phyloP scores from a whole-genome alignment of 805 yeast genomes.

The Jamesozyma gamospora region DNA sequence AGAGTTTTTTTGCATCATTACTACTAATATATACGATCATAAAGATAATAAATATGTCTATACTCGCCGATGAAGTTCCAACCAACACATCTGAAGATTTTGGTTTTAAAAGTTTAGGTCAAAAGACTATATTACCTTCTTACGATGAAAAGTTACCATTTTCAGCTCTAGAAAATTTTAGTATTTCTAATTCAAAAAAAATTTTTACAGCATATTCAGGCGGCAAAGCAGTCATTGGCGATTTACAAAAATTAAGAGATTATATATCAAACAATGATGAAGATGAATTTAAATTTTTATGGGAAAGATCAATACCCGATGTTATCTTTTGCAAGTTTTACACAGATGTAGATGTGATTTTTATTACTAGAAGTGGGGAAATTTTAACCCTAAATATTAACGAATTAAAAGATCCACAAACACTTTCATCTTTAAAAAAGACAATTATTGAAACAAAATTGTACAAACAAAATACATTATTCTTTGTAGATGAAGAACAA shows the following conservation, averaged over 20 bases:
- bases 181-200: conserved; percentile 27
- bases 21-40: too few relatives aligned
- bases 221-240: conserved; percentile 29
- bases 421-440: conserved; percentile 2
- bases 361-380: conserved; percentile 16
- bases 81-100: conserved; percentile 32
- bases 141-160: conserved; percentile 30
- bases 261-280: conserved; percentile 12
- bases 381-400: conserved; percentile 12
- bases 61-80: conserved; percentile 15
- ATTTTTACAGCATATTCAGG: conserved; percentile 34
- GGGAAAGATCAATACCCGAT: conserved; percentile 14
- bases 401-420: conserved; percentile 1
- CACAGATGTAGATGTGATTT: conserved; percentile 24
- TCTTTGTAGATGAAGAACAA: conserved; percentile 4
- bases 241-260: conserved; percentile 27
- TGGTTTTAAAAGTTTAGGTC: conserved; percentile 35
- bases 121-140: conserved; percentile 28
- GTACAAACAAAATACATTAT: background rate
- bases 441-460: conserved; percentile 3
- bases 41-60: conserved; percentile 2
- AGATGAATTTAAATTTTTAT: conserved; percentile 7
- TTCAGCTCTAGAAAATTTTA: conserved; percentile 30
- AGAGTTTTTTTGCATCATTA: too few relatives aligned
- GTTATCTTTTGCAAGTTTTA: conserved; percentile 28